Percentiles rank a stretch among this genome's conserved stretches.
phyloP scores from a whole-genome alignment of 78 protist genomes.

The Dictyostelium firmibasis region DNA sequence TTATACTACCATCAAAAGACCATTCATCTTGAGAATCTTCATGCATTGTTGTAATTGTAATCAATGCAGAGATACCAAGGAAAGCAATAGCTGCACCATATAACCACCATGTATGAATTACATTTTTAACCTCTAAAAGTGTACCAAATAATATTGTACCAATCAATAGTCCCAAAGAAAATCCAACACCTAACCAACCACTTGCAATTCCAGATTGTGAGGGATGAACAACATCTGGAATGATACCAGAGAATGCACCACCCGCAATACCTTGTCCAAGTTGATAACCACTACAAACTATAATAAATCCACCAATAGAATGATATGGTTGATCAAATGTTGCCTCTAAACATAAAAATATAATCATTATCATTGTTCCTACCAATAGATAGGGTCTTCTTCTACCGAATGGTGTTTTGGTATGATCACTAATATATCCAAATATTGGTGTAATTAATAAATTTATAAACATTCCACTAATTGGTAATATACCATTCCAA shows the following conservation, averaged over 20 bases:
- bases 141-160: constrained; percentile 31
- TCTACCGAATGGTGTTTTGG: constrained; percentile 56
- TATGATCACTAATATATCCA: constrained; percentile 60
- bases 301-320: constrained; percentile 27
- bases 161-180: constrained; percentile 35
- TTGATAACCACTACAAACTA: constrained; percentile 2
- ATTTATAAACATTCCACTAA: constrained; percentile 66
- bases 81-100: constrained; percentile 6
- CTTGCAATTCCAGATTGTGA: constrained; percentile 44
- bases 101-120: background rate
- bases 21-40: constrained; percentile 38
- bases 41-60: background rate
- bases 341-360: constrained; percentile 22
- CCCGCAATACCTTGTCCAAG: constrained; percentile 76
- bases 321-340: background rate
- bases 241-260: constrained; percentile 78
- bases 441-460: constrained; percentile 10
- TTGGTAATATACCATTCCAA: constrained; percentile 71
- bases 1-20: background rate
- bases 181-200: constrained; percentile 76
- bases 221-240: constrained; percentile 62
- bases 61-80: background rate
- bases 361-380: constrained; percentile 56
- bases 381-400: constrained; percentile 57
- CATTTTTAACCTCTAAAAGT: background rate